A percentile compares a stretch with the other conserved stretches of the same genome.
These are phyloP conservation scores for Fusarium graminum DNA, from an alignment of 2,329 filamentous ascomycete genomes.

Conservation along the genomic window DNA sequence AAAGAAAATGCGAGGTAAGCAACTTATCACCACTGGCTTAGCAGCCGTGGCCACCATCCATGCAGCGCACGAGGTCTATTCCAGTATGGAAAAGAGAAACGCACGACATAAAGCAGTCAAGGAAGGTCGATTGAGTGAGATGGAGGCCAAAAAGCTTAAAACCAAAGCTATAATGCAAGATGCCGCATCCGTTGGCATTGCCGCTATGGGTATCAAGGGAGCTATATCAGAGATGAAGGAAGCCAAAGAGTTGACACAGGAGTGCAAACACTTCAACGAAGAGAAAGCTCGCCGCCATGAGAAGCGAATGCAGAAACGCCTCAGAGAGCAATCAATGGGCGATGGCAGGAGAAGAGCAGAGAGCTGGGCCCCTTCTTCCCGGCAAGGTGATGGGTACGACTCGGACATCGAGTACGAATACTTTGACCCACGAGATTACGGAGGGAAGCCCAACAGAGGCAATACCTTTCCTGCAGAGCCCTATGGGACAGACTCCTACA, in stretches of 20 bases:
- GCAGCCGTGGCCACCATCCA: constrained; percentile 72
- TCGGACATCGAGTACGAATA: constrained; percentile 57
- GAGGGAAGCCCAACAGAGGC: constrained; percentile 51
- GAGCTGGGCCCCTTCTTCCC: constrained; percentile 60
- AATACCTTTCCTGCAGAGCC: constrained; percentile 38
- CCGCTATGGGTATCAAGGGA: constrained; percentile 69
- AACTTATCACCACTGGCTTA: constrained; percentile 68
- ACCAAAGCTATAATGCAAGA: constrained; percentile 69
- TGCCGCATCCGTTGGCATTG: constrained; percentile 70
- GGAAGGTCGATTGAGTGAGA: constrained; percentile 64
- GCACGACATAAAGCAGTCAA: constrained; percentile 66
- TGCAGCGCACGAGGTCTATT: constrained; percentile 69
- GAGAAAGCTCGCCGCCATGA: constrained; percentile 65
- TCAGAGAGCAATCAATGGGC: constrained; percentile 41
- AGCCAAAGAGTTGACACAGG: constrained; percentile 63
- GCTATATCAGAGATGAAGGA: constrained; percentile 69
- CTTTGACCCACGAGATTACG: constrained; percentile 58
- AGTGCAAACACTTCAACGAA: constrained; percentile 63
- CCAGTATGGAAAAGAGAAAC: constrained; percentile 69
- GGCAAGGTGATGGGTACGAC: constrained; percentile 57
- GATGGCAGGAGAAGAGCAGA: constrained; percentile 59
- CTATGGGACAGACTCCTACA: constrained; percentile 35
- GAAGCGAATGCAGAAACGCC: constrained; percentile 58
- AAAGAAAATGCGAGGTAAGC: constrained; percentile 73
- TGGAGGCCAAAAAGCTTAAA: constrained; percentile 69